Conservation (phyloP, 805 yeast species). For the Ogataea philodendri region DNA sequence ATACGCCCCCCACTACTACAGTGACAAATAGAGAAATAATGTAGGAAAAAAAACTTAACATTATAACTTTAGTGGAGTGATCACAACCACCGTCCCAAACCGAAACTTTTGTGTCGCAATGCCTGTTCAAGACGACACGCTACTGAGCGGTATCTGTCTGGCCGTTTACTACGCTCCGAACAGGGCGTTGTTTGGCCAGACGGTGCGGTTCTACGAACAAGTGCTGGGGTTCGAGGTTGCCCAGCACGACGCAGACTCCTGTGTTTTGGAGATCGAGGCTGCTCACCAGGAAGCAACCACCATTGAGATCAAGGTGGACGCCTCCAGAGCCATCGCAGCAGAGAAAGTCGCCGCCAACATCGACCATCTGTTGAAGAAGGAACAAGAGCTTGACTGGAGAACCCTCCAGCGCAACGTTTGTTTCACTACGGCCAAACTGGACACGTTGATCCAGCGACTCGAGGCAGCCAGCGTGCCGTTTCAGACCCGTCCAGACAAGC, state of each 20-base stretch:
- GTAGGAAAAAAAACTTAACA: neutral
- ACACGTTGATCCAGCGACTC: constrained; percentile 37
- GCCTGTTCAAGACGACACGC: constrained; percentile 29
- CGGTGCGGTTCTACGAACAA: constrained; percentile 57
- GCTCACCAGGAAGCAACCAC: constrained; percentile 27
- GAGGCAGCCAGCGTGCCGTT: constrained; percentile 34
- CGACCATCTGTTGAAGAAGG: constrained; percentile 29
- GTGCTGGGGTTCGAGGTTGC: constrained; percentile 39
- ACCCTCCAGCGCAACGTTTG: constrained; percentile 43
- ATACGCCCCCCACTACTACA: constrained; percentile 63
- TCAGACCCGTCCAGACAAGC: constrained; percentile 68
- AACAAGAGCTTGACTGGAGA: constrained; percentile 46
- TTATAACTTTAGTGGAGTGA: constrained; percentile 10
- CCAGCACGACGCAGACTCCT: constrained; percentile 28
- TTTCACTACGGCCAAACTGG: constrained; percentile 45
- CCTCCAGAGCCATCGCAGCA: constrained; percentile 27
- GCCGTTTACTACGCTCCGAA: constrained; percentile 53
- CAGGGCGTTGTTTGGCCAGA: constrained; percentile 39
- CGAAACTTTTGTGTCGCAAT: too few relatives aligned
- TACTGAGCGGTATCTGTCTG: constrained; percentile 58
- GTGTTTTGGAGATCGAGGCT: constrained; percentile 29
- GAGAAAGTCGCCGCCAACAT: constrained; percentile 29
- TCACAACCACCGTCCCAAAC: too few relatives aligned
- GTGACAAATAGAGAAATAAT: constrained; percentile 4
- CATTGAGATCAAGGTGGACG: constrained; percentile 27